These are phyloP conservation scores for Coemansia umbellata DNA, from an alignment of 192 early-diverging fungal species.

Conservation along the genomic window DNA sequence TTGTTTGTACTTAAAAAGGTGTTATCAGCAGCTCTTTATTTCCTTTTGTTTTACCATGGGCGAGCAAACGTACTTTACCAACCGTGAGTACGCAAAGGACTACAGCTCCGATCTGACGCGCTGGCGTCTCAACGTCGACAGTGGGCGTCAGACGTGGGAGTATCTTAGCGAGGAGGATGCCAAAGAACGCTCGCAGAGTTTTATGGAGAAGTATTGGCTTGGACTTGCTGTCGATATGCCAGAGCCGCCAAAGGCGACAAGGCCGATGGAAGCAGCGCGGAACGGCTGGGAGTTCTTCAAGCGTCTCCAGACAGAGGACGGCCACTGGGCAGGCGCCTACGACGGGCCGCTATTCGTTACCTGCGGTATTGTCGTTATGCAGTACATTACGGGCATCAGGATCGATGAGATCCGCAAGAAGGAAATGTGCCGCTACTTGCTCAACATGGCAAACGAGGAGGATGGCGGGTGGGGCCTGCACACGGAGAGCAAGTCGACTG, in stretches of 20 bases:
- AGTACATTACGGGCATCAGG: constrained; percentile 76
- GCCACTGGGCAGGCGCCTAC: constrained; percentile 95
- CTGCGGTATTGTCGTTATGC: constrained; percentile 83
- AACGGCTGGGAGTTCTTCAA: constrained; percentile 91
- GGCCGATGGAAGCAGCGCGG: constrained; percentile 74
- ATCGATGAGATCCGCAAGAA: constrained; percentile 61
- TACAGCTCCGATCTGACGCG: constrained; percentile 69
- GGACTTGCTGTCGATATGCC: constrained; percentile 60
- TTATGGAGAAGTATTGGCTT: constrained; percentile 86
- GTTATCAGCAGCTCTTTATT: not conserved
- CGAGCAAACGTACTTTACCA: constrained; percentile 44
- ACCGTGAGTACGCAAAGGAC: constrained; percentile 24
- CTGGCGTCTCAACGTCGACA: constrained; percentile 82
- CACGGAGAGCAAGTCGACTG: constrained; percentile 86
- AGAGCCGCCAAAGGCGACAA: constrained; percentile 55
- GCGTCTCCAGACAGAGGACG: constrained; percentile 83
- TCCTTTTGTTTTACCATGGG: constrained; percentile 8
- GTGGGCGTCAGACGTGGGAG: constrained; percentile 92
- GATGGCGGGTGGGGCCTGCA: constrained; percentile 99
- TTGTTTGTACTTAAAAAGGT: too few relatives aligned
- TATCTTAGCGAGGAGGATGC: constrained; percentile 53
- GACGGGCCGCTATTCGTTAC: constrained; percentile 97
- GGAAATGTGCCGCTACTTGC: constrained; percentile 86
- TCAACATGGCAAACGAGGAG: constrained; percentile 70
- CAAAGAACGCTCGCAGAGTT: constrained; percentile 65